Evolutionary conservation across 345 rosid species (phyloP).

Genomic region (Eucalyptus fibrosa): DNA sequence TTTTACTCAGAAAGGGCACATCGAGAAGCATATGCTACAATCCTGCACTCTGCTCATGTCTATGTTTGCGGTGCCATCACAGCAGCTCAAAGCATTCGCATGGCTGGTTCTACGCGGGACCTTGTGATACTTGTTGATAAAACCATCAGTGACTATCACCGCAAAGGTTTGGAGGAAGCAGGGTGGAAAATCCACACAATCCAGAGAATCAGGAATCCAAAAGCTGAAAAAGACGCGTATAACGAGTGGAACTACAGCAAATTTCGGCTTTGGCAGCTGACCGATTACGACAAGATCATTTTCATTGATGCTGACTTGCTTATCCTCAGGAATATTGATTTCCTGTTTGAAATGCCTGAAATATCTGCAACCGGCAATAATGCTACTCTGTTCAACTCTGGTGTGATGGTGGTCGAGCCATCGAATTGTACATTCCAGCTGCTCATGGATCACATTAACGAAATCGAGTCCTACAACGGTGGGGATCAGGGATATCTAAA

Average conservation of each 20-base stretch:
- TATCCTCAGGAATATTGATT: constrained; percentile 74
- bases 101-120: constrained; percentile 83
- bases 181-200: constrained; percentile 83
- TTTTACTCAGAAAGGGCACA: constrained; percentile 46
- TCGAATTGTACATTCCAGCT: constrained; percentile 74
- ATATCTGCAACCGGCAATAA: constrained; percentile 72
- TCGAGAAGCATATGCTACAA: constrained; percentile 79
- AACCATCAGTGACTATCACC: constrained; percentile 52
- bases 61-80: constrained; percentile 88
- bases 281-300: constrained; percentile 74
- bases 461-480: constrained; percentile 81
- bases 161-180: constrained; percentile 64
- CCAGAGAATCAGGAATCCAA: constrained; percentile 74
- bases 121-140: constrained; percentile 82
- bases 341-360: constrained; percentile 84
- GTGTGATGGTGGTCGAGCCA: constrained; percentile 83
- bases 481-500: constrained; percentile 92
- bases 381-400: constrained; percentile 75
- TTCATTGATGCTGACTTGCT: constrained; percentile 88
- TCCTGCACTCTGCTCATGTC: constrained; percentile 73
- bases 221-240: constrained; percentile 65
- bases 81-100: constrained; percentile 83
- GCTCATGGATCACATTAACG: constrained; percentile 74
- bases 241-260: constrained; percentile 94
- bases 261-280: constrained; percentile 88